A percentile compares a stretch with the other conserved stretches of the same genome.
Conservation (phyloP, 495 filamentous ascomycete species). For the Lasiosphaeria ovina region DNA sequence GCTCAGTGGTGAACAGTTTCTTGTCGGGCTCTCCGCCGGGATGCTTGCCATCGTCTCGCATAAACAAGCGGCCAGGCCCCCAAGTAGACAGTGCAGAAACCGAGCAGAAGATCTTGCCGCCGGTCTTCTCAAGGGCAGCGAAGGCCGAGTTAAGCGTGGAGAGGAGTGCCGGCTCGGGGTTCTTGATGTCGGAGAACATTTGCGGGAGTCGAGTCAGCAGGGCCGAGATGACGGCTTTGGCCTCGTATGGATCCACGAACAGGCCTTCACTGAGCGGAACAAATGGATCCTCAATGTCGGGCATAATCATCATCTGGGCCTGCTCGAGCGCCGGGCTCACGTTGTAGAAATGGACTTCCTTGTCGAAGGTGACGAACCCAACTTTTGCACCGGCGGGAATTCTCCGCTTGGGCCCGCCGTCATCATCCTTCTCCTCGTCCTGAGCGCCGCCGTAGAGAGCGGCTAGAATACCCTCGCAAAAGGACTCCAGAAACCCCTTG, state of each 20-base stretch:
- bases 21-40: slow-evolving; percentile 86
- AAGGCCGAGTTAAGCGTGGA: slow-evolving; percentile 80
- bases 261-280: slow-evolving; percentile 87
- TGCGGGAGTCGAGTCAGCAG: slow-evolving; percentile 76
- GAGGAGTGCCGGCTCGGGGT: slow-evolving; percentile 82
- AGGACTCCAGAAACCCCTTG: slow-evolving; percentile 83
- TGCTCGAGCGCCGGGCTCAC: slow-evolving; percentile 75
- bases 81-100: slow-evolving; percentile 80
- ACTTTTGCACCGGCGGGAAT: slow-evolving; percentile 81
- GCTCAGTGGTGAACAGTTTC: slow-evolving; percentile 87
- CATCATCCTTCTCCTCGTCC: slow-evolving; percentile 52
- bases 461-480: slow-evolving; percentile 83
- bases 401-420: slow-evolving; percentile 56
- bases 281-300: slow-evolving; percentile 96
- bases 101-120: slow-evolving; percentile 90
- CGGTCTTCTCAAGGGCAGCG: slow-evolving; percentile 75
- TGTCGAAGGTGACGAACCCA: slow-evolving; percentile 93
- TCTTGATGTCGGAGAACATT: slow-evolving; percentile 82
- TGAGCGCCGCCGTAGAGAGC: slow-evolving; percentile 73
- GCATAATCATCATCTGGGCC: slow-evolving; percentile 98
- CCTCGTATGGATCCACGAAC: slow-evolving; percentile 94
- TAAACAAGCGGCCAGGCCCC: slow-evolving; percentile 78
- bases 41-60: slow-evolving; percentile 85
- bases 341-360: slow-evolving; percentile 96
- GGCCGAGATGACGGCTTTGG: slow-evolving; percentile 80